phyloP scores from a whole-genome alignment of 2,329 filamentous ascomycete genomes.

The Diaporthe australafricana region DNA sequence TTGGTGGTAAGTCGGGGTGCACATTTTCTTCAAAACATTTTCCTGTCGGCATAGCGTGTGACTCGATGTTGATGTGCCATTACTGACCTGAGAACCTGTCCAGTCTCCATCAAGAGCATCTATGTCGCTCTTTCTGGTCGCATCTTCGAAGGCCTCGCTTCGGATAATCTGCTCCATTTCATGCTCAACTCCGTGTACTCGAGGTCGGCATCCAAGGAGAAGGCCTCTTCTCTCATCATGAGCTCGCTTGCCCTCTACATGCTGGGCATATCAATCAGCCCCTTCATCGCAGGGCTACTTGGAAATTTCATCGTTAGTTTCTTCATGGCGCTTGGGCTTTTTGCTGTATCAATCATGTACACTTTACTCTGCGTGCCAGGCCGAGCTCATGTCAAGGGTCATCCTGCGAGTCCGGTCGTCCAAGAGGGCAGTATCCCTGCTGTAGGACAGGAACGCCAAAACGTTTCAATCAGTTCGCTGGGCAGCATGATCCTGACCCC shows the following conservation, averaged over 20 bases:
- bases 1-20: too few relatives aligned
- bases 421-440: neutral
- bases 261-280: neutral
- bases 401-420: neutral
- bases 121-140: neutral
- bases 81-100: too few relatives aligned
- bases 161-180: constrained; percentile 1
- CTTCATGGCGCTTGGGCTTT: neutral
- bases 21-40: too few relatives aligned
- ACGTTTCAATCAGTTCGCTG: too few relatives aligned
- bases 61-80: too few relatives aligned
- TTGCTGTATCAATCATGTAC: neutral
- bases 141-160: neutral
- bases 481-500: neutral
- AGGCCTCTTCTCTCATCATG: neutral
- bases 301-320: neutral
- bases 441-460: too few relatives aligned
- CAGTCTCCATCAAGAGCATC: neutral
- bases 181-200: neutral
- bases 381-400: too few relatives aligned
- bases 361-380: too few relatives aligned
- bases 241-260: neutral
- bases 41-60: too few relatives aligned
- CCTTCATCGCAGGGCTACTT: neutral
- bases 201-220: neutral